These are phyloP conservation scores for Ilyonectria robusta DNA, from an alignment of 2,329 filamentous ascomycete species.

Conservation along the genomic window DNA sequence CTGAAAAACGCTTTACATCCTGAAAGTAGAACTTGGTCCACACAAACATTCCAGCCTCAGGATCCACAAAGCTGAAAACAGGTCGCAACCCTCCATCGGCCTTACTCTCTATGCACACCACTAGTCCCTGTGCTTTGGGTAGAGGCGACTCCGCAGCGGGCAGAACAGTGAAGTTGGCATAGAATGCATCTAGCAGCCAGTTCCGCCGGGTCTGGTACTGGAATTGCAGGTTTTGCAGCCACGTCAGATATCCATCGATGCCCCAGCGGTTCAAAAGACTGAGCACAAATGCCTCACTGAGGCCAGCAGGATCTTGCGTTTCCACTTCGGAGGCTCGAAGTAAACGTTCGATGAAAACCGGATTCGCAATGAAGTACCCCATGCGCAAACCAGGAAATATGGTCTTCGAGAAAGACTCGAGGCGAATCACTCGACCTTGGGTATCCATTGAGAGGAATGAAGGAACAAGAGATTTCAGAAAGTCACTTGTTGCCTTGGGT, in stretches of 20 bases:
- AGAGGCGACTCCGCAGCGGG: constrained; percentile 36
- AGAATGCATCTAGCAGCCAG: constrained; percentile 71
- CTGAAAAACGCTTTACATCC: constrained; percentile 29
- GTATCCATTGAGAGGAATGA: constrained; percentile 45
- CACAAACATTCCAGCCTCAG: constrained; percentile 51
- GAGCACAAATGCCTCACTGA: constrained; percentile 65
- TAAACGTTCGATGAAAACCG: constrained; percentile 48
- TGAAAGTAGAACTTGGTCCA: constrained; percentile 51
- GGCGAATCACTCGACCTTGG: constrained; percentile 46
- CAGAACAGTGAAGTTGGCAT: constrained; percentile 36
- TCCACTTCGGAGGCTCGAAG: constrained; percentile 60
- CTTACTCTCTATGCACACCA: constrained; percentile 35
- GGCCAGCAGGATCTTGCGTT: constrained; percentile 78
- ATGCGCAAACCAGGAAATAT: constrained; percentile 29
- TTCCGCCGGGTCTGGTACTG: constrained; percentile 78
- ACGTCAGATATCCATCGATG: constrained; percentile 80
- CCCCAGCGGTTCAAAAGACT: constrained; percentile 73
- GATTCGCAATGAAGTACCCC: constrained; percentile 63
- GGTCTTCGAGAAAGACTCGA: constrained; percentile 45
- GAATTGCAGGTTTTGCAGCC: constrained; percentile 78
- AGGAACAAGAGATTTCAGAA: constrained; percentile 37
- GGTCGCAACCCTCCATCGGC: constrained; percentile 26
- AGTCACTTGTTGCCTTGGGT: constrained; percentile 23
- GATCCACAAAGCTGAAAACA: constrained; percentile 49
- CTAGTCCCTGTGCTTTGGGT: constrained; percentile 34